phyloP scores from a whole-genome alignment of 1,284 basidiomycete species.

The Trichosporon sp. region DNA sequence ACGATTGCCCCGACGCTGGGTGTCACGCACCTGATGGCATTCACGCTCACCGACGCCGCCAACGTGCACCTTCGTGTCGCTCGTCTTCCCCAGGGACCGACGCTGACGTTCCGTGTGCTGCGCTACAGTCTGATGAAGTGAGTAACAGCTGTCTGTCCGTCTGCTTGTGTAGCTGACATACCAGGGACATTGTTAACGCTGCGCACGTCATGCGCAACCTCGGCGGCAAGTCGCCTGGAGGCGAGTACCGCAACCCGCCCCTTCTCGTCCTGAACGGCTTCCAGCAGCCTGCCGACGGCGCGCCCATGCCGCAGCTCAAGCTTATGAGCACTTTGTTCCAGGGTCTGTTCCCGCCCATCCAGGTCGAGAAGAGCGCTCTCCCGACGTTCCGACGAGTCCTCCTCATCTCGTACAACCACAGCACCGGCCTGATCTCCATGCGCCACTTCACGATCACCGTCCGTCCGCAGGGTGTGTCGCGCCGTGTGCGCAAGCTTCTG shows the following conservation, averaged over 20 bases:
- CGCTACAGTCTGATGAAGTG: slow-evolving; percentile 80
- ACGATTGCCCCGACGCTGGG: slow-evolving; percentile 85
- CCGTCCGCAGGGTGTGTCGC: slow-evolving; percentile 88
- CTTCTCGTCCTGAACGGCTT: slow-evolving; percentile 53
- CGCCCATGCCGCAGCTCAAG: slow-evolving; percentile 50
- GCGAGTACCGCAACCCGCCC: slow-evolving; percentile 50
- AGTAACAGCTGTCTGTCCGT: slow-evolving; percentile 14
- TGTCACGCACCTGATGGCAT: slow-evolving; percentile 89
- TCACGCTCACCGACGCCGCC: slow-evolving; percentile 79
- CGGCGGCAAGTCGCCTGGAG: slow-evolving; percentile 42
- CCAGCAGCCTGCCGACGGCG: slow-evolving; percentile 50
- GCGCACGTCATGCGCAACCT: slow-evolving; percentile 37
- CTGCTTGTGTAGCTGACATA: background rate
- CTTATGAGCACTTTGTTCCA: slow-evolving; percentile 56
- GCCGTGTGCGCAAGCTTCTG: slow-evolving; percentile 82
- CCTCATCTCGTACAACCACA: slow-evolving; percentile 84
- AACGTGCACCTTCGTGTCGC: slow-evolving; percentile 76
- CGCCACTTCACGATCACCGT: slow-evolving; percentile 95
- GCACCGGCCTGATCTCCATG: slow-evolving; percentile 82
- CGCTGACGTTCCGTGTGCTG: slow-evolving; percentile 87
- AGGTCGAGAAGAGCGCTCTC: slow-evolving; percentile 68
- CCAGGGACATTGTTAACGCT: slow-evolving; percentile 19
- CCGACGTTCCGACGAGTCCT: slow-evolving; percentile 84
- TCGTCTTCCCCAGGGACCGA: slow-evolving; percentile 86
- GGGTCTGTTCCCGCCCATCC: slow-evolving; percentile 55